Conservation (phyloP, 2,329 filamentous ascomycete species). For the Pestalotiopsis sp. region DNA sequence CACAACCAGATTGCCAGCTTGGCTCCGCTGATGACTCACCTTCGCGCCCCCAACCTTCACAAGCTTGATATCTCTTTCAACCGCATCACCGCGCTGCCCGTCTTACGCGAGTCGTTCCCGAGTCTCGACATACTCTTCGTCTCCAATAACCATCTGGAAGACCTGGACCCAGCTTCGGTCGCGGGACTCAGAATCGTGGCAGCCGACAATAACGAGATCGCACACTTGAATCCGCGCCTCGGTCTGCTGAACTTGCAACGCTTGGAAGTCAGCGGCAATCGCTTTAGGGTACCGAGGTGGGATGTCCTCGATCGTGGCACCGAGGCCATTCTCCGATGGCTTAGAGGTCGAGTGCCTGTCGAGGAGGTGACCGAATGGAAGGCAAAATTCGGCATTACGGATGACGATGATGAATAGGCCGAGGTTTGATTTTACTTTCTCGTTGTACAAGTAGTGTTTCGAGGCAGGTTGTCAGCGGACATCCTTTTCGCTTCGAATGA, state of each 20-base stretch:
- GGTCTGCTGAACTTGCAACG: constrained; percentile 69
- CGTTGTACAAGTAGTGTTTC: neutral
- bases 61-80: constrained; percentile 83
- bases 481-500: neutral
- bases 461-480: neutral
- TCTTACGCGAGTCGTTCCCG: constrained; percentile 67
- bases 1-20: constrained; percentile 74
- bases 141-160: constrained; percentile 76
- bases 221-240: constrained; percentile 75
- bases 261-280: constrained; percentile 80
- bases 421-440: neutral
- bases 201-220: constrained; percentile 82
- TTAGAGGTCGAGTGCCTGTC: constrained; percentile 72
- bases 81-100: constrained; percentile 70
- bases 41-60: constrained; percentile 74
- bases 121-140: constrained; percentile 69
- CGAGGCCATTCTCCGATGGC: constrained; percentile 78
- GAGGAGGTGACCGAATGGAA: constrained; percentile 60
- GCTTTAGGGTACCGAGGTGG: constrained; percentile 84
- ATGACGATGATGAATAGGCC: constrained; percentile 26
- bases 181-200: constrained; percentile 75
- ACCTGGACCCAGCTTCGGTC: constrained; percentile 72
- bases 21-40: constrained; percentile 60
- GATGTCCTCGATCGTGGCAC: constrained; percentile 85
- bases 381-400: constrained; percentile 40